Percentiles rank a stretch among this genome's conserved stretches.
phyloP scores from a whole-genome alignment of 2,329 filamentous ascomycete species.

The Neonectria magnoliae region DNA sequence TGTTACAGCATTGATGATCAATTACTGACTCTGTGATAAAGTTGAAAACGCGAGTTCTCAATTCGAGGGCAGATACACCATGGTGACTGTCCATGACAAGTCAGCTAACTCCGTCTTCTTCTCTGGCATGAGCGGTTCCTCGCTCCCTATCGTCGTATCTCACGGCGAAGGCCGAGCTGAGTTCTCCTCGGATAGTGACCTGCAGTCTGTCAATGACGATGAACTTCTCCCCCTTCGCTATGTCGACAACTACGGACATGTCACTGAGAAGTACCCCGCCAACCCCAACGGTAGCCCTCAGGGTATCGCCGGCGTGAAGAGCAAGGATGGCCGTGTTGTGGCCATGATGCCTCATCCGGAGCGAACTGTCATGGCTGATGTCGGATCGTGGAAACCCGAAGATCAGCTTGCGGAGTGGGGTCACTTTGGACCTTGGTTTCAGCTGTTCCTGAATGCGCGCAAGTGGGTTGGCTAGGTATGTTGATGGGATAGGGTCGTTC shows the following conservation, averaged over 20 bases:
- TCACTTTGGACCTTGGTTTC: slow-evolving; percentile 84
- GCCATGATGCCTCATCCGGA: slow-evolving; percentile 96
- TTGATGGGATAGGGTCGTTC: slow-evolving; percentile 10
- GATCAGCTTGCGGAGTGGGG: slow-evolving; percentile 73
- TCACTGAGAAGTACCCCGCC: slow-evolving; percentile 85
- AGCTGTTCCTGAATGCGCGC: slow-evolving; percentile 87
- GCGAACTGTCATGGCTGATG: slow-evolving; percentile 83
- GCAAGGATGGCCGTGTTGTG: slow-evolving; percentile 80
- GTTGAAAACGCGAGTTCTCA: slow-evolving; percentile 73
- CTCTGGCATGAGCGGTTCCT: slow-evolving; percentile 40
- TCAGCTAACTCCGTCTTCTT: slow-evolving; percentile 42
- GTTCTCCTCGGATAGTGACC: slow-evolving; percentile 66
- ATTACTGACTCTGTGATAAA: slow-evolving; percentile 19
- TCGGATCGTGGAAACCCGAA: slow-evolving; percentile 76
- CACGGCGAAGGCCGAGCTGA: slow-evolving; percentile 75
- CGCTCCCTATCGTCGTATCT: slow-evolving; percentile 43
- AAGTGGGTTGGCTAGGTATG: slow-evolving; percentile 77
- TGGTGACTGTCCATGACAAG: slow-evolving; percentile 41
- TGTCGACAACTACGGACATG: slow-evolving; percentile 79
- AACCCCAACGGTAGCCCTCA: slow-evolving; percentile 87
- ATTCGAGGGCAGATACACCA: slow-evolving; percentile 42
- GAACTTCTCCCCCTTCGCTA: slow-evolving; percentile 84
- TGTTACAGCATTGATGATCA: no score
- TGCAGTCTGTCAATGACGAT: slow-evolving; percentile 67
- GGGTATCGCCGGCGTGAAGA: slow-evolving; percentile 84